Percentiles rank a stretch among this genome's conserved stretches.
These are phyloP conservation scores for Xerocomellus amylosporus DNA, from an alignment of 768 basidiomycete species.

Conservation along the genomic window DNA sequence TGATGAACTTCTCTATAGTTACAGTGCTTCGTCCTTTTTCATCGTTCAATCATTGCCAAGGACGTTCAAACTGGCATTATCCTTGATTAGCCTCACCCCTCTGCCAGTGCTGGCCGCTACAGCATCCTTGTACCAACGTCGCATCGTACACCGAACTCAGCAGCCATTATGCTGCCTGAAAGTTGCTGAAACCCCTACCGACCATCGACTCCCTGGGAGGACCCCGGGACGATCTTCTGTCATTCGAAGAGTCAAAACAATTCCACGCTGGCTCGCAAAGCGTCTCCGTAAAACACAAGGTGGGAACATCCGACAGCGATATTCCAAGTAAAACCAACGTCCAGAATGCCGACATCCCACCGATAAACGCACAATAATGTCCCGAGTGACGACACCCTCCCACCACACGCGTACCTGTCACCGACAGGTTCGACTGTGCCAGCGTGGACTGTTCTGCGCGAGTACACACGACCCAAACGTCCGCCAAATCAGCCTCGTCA, in stretches of 20 bases:
- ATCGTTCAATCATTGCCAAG: no score
- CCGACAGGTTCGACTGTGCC: constrained; percentile 94
- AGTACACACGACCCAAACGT: constrained; percentile 78
- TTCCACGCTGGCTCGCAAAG: constrained; percentile 35
- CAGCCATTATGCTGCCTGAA: constrained; percentile 64
- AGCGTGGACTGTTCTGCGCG: constrained; percentile 90
- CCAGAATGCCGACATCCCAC: constrained; percentile 2
- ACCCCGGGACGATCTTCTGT: constrained; percentile 59
- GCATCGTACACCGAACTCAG: constrained; percentile 36
- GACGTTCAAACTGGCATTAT: no score
- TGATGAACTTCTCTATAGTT: no score
- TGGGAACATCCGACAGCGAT: constrained; percentile 5
- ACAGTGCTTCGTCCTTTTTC: no score
- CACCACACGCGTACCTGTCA: constrained; percentile 69
- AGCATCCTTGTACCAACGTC: no score
- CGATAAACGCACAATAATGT: constrained; percentile 9
- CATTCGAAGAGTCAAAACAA: constrained; percentile 82
- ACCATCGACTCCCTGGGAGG: constrained; percentile 39
- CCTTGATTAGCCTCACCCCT: no score
- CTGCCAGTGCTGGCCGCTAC: no score
- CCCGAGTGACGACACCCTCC: constrained; percentile 31
- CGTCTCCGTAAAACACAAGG: constrained; percentile 16
- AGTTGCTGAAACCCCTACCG: constrained; percentile 52
- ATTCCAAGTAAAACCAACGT: neutral
- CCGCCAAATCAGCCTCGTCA: constrained; percentile 76